Base-by-base conservation (phyloP, 306 rosid species). In the Quercus engelmannii region DNA sequence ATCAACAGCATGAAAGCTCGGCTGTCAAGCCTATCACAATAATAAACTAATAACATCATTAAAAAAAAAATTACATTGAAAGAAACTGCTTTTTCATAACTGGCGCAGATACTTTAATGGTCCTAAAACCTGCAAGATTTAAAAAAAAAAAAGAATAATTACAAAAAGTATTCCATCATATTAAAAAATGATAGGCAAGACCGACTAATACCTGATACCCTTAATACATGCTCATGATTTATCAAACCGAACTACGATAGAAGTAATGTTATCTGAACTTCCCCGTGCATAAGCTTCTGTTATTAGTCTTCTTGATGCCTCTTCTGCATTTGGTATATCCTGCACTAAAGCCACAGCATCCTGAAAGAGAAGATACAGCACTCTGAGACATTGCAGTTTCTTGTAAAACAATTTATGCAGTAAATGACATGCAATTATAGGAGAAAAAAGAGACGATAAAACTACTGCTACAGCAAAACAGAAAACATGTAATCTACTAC, bases 191-290 rank as follows among this genome's bases (percentile, higher is more conserved):
- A 73, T 51, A 74, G 43, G 55, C 76, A 69, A 72, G 35, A 46
- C 33, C 33, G 52, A 78, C 26, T 67, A 59, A 85, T 75, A 73
- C 80, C 87, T 72, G 31, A 23, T 69, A 74, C 21, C 55, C 57
- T 76, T 49, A 41, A 15, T 54, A 54, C 69, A 56, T 78, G 67
- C 62, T 89, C 91, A 92, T 15, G 94, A 77, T 57, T 82, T 31
- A 81, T 83, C 96, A 78, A 93, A 93, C 64, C 94, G 92, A 76
- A 91, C 98, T 58, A 93, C 94, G 1, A 93, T 91, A 65, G 97
- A 90, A 25, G 98, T 93, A 71, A 93, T 93, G 83, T 93, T 93
- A 84, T 93, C 98, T 19, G 98, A 78, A 85, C 98, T 93, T 74
- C 98, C 98, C 41, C 89, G 85, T 1, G 85, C 78, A 80, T 82